These are phyloP conservation scores for Pseudozyma pruni DNA, from an alignment of 1,284 basidiomycete species.

Conservation along the genomic window DNA sequence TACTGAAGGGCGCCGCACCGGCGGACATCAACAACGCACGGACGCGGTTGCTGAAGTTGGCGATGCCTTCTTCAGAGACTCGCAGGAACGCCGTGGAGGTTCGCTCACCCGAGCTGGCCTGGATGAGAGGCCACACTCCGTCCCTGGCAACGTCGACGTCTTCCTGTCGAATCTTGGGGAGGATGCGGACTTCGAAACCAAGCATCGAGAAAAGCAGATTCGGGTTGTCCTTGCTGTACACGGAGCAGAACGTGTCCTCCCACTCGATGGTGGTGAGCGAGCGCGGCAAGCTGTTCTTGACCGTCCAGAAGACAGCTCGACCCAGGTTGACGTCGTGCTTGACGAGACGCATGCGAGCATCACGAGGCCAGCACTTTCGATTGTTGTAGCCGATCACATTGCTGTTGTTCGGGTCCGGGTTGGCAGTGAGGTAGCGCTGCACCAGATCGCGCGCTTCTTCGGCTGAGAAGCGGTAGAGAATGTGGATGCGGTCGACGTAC, in stretches of 20 bases:
- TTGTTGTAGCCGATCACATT: constrained; percentile 99
- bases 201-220: constrained; percentile 98
- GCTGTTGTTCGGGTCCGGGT: constrained; percentile 98
- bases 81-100: constrained; percentile 97
- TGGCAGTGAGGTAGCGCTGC: constrained; percentile 93
- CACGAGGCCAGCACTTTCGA: constrained; percentile 98
- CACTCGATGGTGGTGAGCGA: constrained; percentile 98
- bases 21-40: constrained; percentile 98
- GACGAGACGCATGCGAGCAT: constrained; percentile 98
- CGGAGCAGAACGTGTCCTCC: constrained; percentile 72
- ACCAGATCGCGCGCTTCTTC: constrained; percentile 98
- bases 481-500: constrained; percentile 67
- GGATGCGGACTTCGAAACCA: constrained; percentile 95
- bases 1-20: constrained; percentile 97
- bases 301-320: constrained; percentile 98
- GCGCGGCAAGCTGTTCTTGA: constrained; percentile 94
- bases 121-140: constrained; percentile 93
- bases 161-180: constrained; percentile 93
- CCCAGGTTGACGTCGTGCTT: constrained; percentile 99
- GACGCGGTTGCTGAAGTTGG: constrained; percentile 71
- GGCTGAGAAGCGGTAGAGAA: constrained; percentile 97
- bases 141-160: constrained; percentile 97
- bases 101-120: constrained; percentile 94
- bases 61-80: constrained; percentile 92
- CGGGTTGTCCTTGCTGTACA: constrained; percentile 97